Evolutionary conservation across 345 rosid species (phyloP).

Genomic region (Ceriops decandra): DNA sequence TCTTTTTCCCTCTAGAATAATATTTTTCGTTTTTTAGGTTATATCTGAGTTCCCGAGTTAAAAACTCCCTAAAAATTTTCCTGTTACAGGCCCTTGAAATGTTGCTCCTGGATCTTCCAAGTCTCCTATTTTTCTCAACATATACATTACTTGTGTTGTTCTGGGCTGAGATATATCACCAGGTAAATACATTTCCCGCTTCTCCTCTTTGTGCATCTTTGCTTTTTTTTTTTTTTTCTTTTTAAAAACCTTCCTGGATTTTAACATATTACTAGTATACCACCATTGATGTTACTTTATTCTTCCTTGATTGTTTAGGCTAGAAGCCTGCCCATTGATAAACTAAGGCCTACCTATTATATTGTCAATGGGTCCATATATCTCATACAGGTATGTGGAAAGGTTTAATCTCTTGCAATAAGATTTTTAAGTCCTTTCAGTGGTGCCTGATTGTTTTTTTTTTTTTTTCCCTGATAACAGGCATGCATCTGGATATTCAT

Average conservation of each 20-base stretch:
- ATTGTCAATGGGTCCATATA: slow-evolving; percentile 38
- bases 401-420: not conserved
- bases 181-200: slow-evolving; percentile 30
- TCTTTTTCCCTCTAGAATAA: not conserved
- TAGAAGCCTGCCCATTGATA: slow-evolving; percentile 48
- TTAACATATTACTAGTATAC: not conserved
- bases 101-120: slow-evolving; percentile 65
- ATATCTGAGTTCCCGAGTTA: not conserved
- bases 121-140: slow-evolving; percentile 71
- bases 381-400: slow-evolving; percentile 38
- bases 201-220: not conserved
- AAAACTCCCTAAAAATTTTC: slow-evolving; percentile 2
- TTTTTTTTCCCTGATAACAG: slow-evolving; percentile 17
- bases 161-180: slow-evolving; percentile 87
- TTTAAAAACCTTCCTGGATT: not conserved
- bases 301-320: slow-evolving; percentile 32
- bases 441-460: slow-evolving; percentile 1
- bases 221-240: not conserved
- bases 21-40: not conserved
- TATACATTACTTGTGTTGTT: slow-evolving; percentile 74
- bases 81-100: slow-evolving; percentile 39
- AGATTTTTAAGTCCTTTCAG: not conserved
- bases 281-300: not conserved
- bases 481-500: slow-evolving; percentile 46
- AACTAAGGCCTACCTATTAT: slow-evolving; percentile 53